phyloP scores from a whole-genome alignment of 345 rosid species.

The Trapa bicornis region DNA sequence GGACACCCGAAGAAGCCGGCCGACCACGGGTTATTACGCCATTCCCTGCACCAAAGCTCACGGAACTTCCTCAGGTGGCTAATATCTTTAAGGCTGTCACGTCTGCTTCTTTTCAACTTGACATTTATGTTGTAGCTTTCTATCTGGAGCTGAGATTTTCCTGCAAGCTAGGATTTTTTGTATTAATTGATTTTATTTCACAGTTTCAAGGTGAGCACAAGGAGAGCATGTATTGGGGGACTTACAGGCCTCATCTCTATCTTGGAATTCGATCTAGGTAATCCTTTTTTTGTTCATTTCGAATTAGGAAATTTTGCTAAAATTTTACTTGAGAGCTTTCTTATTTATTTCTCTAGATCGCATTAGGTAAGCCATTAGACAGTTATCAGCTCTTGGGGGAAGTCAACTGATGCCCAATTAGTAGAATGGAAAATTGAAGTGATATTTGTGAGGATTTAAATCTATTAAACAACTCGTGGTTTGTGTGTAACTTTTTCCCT shows the following conservation, averaged over 20 bases:
- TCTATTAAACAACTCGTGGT: not conserved
- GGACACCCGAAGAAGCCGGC: constrained; percentile 19
- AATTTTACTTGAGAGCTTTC: not conserved
- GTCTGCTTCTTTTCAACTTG: not conserved
- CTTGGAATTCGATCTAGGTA: constrained; percentile 84
- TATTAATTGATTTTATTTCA: constrained; percentile 4
- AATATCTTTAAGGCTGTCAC: not conserved
- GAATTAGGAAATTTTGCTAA: not conserved
- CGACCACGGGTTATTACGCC: constrained; percentile 71
- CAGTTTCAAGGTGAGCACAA: constrained; percentile 85
- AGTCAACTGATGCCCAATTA: not conserved
- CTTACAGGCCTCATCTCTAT: constrained; percentile 77
- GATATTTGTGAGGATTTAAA: not conserved
- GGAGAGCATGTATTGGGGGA: constrained; percentile 87
- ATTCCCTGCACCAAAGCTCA: constrained; percentile 64
- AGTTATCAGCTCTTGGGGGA: not conserved
- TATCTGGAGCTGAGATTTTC: constrained; percentile 1
- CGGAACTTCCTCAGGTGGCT: constrained; percentile 55
- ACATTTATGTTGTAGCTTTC: not conserved
- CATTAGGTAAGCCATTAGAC: not conserved
- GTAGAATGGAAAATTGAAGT: not conserved
- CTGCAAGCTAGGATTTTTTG: constrained; percentile 5
- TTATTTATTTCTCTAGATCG: not conserved
- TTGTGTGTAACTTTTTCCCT: not conserved
- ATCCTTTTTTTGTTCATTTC: not conserved